Conservation (phyloP, 225 moss, liverwort and hornwort species). For the Asterella californica region DNA sequence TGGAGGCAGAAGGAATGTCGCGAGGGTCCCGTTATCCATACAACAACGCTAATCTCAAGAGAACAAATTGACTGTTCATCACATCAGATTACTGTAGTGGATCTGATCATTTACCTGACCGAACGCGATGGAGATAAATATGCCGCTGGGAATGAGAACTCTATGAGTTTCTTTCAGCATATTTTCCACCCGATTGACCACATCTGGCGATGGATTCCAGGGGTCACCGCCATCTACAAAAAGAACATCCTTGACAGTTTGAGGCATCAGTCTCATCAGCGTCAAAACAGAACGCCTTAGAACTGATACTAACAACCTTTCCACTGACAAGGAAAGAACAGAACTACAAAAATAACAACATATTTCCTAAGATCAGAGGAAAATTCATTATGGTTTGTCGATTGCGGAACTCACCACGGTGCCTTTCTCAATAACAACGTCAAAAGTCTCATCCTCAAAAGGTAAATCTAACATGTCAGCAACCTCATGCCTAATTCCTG, state of each 20-base stretch:
- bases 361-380: background rate
- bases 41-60: background rate
- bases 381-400: no score
- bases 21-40: no score
- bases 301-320: background rate
- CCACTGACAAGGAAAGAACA: background rate
- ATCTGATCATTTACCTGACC: slow-evolving; percentile 57
- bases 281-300: no score
- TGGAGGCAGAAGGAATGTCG: background rate
- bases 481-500: slow-evolving; percentile 69
- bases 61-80: background rate
- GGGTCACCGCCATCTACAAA: slow-evolving; percentile 95
- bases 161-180: slow-evolving; percentile 80
- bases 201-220: slow-evolving; percentile 70
- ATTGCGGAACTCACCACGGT: slow-evolving; percentile 57
- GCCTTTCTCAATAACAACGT: slow-evolving; percentile 91
- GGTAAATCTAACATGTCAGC: slow-evolving; percentile 83
- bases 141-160: slow-evolving; percentile 65
- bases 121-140: slow-evolving; percentile 84
- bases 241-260: slow-evolving; percentile 71
- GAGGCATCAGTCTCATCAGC: slow-evolving; percentile 41
- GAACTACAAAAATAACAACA: background rate
- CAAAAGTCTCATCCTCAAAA: slow-evolving; percentile 70
- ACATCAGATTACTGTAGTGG: no score
- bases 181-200: slow-evolving; percentile 46